Conservation (phyloP, 2,329 filamentous ascomycete genomes). For the Arthrinium puccinioides region DNA sequence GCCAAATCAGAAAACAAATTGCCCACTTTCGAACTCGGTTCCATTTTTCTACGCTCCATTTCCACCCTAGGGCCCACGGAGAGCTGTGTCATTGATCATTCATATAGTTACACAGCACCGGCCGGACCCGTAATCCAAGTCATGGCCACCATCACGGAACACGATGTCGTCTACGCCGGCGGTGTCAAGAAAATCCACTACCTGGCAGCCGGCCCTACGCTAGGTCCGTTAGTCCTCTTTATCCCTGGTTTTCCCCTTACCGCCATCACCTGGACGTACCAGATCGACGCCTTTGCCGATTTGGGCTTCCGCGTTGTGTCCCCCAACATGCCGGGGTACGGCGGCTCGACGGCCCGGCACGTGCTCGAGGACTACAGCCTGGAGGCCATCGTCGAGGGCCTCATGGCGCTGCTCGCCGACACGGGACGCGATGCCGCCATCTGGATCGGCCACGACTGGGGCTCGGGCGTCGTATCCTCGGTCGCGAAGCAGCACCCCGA, state of each 20-base stretch:
- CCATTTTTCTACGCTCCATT: too few species aligned
- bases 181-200: constrained; percentile 21
- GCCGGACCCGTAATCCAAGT: too few species aligned
- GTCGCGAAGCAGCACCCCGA: constrained; percentile 22
- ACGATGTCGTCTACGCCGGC: constrained; percentile 11
- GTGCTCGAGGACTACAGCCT: constrained; percentile 20
- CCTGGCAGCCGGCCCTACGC: constrained; percentile 17
- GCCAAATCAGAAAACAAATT: too few species aligned
- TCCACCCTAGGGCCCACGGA: too few species aligned
- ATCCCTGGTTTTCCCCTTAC: constrained; percentile 30
- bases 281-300: constrained; percentile 19
- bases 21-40: too few species aligned
- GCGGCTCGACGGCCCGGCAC: constrained; percentile 23
- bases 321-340: constrained; percentile 28
- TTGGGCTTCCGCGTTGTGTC: constrained; percentile 24
- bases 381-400: constrained; percentile 22
- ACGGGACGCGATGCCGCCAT: constrained; percentile 27
- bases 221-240: constrained; percentile 23
- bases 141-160: constrained; percentile 5
- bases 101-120: too few species aligned
- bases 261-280: constrained; percentile 23
- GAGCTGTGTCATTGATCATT: too few species aligned
- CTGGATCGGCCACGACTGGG: constrained; percentile 42
- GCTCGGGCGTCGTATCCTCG: constrained; percentile 16
- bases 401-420: constrained; percentile 24